Base-by-base conservation (phyloP, 2,329 filamentous ascomycete species). In the Lomentospora prolificans region DNA sequence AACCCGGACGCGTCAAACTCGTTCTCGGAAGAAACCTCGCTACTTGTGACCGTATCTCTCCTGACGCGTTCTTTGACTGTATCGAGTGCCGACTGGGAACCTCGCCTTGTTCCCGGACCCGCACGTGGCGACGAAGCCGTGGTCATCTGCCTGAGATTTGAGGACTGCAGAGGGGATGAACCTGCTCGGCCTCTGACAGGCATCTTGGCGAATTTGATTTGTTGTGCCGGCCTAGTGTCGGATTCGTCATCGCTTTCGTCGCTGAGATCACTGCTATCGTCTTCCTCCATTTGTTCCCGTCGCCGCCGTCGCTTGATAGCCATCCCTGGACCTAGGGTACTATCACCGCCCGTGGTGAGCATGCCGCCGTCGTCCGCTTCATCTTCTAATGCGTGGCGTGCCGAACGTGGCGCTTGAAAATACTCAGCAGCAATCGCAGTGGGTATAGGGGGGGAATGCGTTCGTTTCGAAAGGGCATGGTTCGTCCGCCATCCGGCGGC, bases 171-270 rank as follows among this genome's bases (percentile, higher is more conserved):
- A 3, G 92, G 92, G 51, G 92, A 96, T 0, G 91, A 96, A 9
- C 89, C 92, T 25, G 91, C 89, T 56, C 92, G 84, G 61, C 84
- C 84, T 28, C 91, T 82, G 46, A 96, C 80, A 1, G 94, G 92
- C 89, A 96, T 92, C 71, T 97, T 97, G 51, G 87, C 84, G 70
- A 99, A 99, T 66, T 92, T 91, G 67, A 97, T 96, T 68, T 95
- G 89, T 66, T 95, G 89, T 2, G 87, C 86, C 48, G 88, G 86
- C 55, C 87, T 70, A 59, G 84, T 79, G 57, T 89, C 86, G 1
- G 80, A 76, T 54, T 90, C 87, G 24, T 91, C 87, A 53, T 94
- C 89, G 63, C 87, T 92, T 62, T 92, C 87, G 63, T 94, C 89
- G 66, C 85, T 90, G 55, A 92, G 72, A 63, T 92, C 89, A 64